A percentile compares a stretch with the other conserved stretches of the same genome.
Conservation (phyloP, 2,329 filamentous ascomycete species). For the Diplodia intermedia region DNA sequence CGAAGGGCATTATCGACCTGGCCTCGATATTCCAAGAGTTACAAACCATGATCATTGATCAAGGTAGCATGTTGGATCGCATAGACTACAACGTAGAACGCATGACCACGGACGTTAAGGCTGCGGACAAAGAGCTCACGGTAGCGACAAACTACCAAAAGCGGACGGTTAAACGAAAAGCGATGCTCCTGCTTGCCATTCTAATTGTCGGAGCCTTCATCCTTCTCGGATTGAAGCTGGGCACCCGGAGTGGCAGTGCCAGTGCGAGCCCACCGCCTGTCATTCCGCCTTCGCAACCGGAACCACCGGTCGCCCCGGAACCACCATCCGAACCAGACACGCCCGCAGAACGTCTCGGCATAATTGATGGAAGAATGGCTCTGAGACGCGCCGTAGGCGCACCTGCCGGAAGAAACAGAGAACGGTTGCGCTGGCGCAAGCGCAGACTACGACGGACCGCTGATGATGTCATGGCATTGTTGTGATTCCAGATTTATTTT, state of each 20-base stretch:
- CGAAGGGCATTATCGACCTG: constrained; percentile 95
- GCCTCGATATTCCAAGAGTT: constrained; percentile 96
- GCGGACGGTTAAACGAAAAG: constrained; percentile 86
- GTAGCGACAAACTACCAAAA: constrained; percentile 88
- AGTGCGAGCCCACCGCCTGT: constrained; percentile 26
- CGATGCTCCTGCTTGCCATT: constrained; percentile 86
- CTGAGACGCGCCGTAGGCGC: constrained; percentile 1
- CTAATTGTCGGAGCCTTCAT: constrained; percentile 85
- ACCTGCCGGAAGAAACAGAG: constrained; percentile 13
- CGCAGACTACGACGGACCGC: constrained; percentile 9
- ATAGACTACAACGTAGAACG: constrained; percentile 89
- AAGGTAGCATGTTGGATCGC: constrained; percentile 59
- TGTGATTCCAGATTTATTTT: constrained; percentile 10
- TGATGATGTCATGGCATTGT: constrained; percentile 30
- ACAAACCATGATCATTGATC: constrained; percentile 79
- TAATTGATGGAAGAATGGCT: constrained; percentile 9
- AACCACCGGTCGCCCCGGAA: constrained; percentile 17
- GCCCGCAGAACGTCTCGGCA: constrained; percentile 6
- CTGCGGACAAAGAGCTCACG: constrained; percentile 88
- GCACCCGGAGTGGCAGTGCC: constrained; percentile 20
- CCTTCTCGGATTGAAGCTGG: constrained; percentile 81
- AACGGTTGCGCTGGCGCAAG: constrained; percentile 30
- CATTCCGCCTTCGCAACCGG: constrained; percentile 17
- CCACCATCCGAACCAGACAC: constrained; percentile 1
- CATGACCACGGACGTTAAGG: constrained; percentile 93